Conservation (phyloP, 2,329 filamentous ascomycete species). For the Eurotiales sp. region DNA sequence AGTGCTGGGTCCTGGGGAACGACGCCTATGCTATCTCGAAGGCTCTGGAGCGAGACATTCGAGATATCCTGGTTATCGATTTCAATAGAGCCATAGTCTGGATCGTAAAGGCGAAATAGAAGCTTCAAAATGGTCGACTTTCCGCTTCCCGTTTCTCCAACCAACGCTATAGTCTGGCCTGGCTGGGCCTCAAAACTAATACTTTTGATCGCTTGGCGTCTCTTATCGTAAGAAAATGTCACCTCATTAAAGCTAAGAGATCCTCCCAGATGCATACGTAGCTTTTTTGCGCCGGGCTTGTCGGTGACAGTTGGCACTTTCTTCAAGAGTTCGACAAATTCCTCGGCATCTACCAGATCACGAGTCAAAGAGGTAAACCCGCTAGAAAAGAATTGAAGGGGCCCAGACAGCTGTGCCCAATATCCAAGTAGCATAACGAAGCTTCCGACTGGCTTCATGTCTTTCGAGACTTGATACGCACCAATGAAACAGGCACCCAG, state of each 20-base stretch:
- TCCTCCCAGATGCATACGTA: constrained; percentile 41
- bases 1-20: constrained; percentile 91
- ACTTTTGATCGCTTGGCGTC: constrained; percentile 46
- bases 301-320: constrained; percentile 46
- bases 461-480: constrained; percentile 50
- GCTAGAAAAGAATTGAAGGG: constrained; percentile 49
- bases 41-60: constrained; percentile 79
- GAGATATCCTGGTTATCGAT: constrained; percentile 81
- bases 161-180: constrained; percentile 77
- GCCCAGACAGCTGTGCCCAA: constrained; percentile 53
- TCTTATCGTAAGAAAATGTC: constrained; percentile 51
- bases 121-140: constrained; percentile 93
- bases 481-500: constrained; percentile 51
- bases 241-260: constrained; percentile 50
- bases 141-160: constrained; percentile 89
- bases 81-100: constrained; percentile 71
- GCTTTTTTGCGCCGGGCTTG: constrained; percentile 28
- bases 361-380: constrained; percentile 48
- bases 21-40: constrained; percentile 85
- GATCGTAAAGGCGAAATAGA: constrained; percentile 90
- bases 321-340: constrained; percentile 45
- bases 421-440: constrained; percentile 65
- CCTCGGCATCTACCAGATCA: constrained; percentile 62
- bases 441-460: constrained; percentile 52
- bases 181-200: constrained; percentile 46